Percentiles rank a stretch among this genome's conserved stretches.
Conservation (phyloP, 176 grass and related monocot genomes). For the Poa pratensis region DNA sequence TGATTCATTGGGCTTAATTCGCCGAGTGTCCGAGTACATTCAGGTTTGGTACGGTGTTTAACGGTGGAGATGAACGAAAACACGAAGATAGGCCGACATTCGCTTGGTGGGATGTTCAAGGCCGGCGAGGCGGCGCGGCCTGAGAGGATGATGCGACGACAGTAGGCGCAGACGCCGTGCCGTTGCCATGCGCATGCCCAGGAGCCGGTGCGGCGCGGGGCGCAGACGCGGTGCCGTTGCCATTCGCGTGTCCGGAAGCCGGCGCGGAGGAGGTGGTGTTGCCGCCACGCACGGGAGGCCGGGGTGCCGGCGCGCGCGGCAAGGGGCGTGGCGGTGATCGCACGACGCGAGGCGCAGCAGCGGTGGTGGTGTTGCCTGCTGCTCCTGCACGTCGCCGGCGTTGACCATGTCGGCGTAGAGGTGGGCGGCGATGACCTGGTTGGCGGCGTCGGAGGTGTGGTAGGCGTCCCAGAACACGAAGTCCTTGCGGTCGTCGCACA, state of each 20-base stretch:
- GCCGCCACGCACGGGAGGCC: background rate
- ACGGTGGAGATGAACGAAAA: background rate
- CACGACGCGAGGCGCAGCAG: constrained; percentile 8
- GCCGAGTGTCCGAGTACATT: background rate
- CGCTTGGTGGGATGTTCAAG: background rate
- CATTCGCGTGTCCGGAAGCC: background rate
- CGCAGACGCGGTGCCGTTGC: constrained; percentile 17
- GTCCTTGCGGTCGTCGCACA: constrained; percentile 71
- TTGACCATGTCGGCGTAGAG: constrained; percentile 63
- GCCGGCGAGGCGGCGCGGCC: constrained; percentile 4
- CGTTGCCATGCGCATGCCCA: background rate
- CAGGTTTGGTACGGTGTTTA: background rate
- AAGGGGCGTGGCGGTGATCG: background rate
- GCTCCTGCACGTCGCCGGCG: constrained; percentile 39
- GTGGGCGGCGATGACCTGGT: constrained; percentile 72
- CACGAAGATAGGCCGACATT: constrained; percentile 25
- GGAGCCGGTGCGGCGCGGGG: constrained; percentile 5
- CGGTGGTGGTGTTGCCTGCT: constrained; percentile 13
- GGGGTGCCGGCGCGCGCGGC: background rate
- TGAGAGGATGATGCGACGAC: too few relatives aligned
- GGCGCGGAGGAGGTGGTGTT: constrained; percentile 18
- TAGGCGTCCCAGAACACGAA: constrained; percentile 99
- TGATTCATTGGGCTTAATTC: background rate
- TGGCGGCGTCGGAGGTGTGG: constrained; percentile 93
- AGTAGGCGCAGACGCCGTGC: constrained; percentile 15